Evolutionary conservation across 75 land plant genomes (phyloP).

Genomic region (Picea glauca): DNA sequence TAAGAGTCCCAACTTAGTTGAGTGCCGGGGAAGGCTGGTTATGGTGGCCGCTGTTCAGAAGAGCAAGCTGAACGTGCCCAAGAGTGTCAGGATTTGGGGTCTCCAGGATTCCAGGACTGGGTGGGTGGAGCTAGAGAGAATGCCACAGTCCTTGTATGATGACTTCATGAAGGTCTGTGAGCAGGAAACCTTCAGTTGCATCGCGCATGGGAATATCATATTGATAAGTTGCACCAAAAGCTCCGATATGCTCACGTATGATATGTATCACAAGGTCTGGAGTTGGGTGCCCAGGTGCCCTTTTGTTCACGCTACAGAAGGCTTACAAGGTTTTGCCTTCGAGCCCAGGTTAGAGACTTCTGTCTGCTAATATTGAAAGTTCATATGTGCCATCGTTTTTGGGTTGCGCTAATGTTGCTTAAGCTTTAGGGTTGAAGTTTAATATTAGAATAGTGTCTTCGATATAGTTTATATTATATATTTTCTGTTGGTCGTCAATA

Average conservation of each 20-base stretch:
- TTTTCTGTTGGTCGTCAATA: too few relatives aligned
- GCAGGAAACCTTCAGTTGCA: slow-evolving; percentile 49
- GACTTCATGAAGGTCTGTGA: slow-evolving; percentile 47
- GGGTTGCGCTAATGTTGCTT: too few relatives aligned
- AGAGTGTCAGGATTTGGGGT: slow-evolving; percentile 68
- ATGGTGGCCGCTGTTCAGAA: slow-evolving; percentile 90
- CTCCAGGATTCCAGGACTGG: slow-evolving; percentile 43
- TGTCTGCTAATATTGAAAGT: slow-evolving; percentile 4
- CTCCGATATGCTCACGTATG: slow-evolving; percentile 36
- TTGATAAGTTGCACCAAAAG: slow-evolving; percentile 29
- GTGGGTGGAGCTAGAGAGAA: slow-evolving; percentile 80
- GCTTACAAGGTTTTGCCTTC: slow-evolving; percentile 56
- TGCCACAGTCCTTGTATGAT: slow-evolving; percentile 65
- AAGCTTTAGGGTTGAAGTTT: too few relatives aligned
- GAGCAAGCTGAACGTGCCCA: slow-evolving; percentile 83
- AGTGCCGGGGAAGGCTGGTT: slow-evolving; percentile 60
- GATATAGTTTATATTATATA: too few relatives aligned
- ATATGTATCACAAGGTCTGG: slow-evolving; percentile 57
- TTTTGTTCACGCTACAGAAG: slow-evolving; percentile 4
- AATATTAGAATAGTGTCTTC: too few relatives aligned
- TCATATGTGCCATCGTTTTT: too few relatives aligned
- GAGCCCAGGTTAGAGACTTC: slow-evolving; percentile 74
- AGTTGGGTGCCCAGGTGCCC: slow-evolving; percentile 74
- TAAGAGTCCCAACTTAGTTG: slow-evolving; percentile 77
- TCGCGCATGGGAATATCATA: slow-evolving; percentile 64